These are phyloP conservation scores for Melanomma pulvis-pyrius DNA, from an alignment of 495 filamentous ascomycete genomes.

Conservation along the genomic window DNA sequence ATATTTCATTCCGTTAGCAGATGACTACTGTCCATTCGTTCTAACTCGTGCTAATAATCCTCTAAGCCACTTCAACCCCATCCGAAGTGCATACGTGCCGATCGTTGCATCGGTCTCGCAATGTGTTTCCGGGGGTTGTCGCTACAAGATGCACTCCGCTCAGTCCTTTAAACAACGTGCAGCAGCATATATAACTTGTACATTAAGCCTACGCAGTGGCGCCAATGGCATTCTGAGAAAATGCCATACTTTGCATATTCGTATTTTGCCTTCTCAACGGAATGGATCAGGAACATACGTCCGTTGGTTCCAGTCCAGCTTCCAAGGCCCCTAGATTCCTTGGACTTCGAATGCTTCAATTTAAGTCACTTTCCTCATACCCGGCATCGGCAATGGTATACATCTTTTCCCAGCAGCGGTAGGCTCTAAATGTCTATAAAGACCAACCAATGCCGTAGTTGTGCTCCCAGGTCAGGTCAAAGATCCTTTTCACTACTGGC, in stretches of 20 bases:
- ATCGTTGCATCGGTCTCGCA: not conserved
- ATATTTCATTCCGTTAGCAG: not conserved
- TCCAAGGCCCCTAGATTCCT: not conserved
- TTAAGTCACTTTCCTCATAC: not conserved
- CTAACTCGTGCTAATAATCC: not conserved
- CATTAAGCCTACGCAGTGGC: slow-evolving; percentile 1
- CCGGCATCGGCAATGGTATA: not conserved
- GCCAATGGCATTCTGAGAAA: slow-evolving; percentile 19
- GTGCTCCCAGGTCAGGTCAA: not conserved
- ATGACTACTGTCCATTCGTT: not conserved
- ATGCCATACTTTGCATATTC: slow-evolving; percentile 5
- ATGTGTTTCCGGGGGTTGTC: not conserved
- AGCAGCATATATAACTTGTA: slow-evolving; percentile 12
- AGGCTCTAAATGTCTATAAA: too few species aligned
- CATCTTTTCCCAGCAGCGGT: too few species aligned
- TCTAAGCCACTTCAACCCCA: not conserved
- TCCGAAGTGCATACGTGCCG: not conserved
- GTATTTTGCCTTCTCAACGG: not conserved
- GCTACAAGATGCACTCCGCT: not conserved
- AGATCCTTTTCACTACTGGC: not conserved
- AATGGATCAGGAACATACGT: not conserved
- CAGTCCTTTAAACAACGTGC: slow-evolving; percentile 8
- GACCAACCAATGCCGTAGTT: not conserved
- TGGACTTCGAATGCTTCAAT: not conserved
- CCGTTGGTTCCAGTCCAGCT: not conserved